Evolutionary conservation across 164 flowering plant genomes (phyloP).

Genomic region (Amborella trichopoda): DNA sequence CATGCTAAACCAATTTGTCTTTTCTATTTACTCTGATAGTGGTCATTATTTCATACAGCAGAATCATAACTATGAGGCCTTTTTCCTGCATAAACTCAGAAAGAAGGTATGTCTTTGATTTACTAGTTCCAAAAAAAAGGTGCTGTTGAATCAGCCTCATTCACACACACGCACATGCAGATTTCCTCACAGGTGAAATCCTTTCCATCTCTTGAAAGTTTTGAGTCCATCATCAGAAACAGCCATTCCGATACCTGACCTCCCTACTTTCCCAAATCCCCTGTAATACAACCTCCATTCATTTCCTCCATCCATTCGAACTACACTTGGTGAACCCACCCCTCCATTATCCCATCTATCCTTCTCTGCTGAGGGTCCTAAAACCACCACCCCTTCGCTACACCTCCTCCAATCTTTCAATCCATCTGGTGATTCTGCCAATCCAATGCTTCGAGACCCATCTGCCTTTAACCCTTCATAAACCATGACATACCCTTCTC

Average conservation of each 20-base stretch:
- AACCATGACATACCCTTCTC: slow-evolving; percentile 68
- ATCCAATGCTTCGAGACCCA: slow-evolving; percentile 58
- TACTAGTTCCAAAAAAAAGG: too few relatives aligned
- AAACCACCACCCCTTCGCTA: slow-evolving; percentile 22
- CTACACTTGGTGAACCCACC: slow-evolving; percentile 62
- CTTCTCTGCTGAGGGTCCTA: slow-evolving; percentile 20
- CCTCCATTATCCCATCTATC: slow-evolving; percentile 58
- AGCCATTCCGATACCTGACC: slow-evolving; percentile 73
- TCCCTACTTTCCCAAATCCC: slow-evolving; percentile 47
- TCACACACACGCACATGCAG: too few relatives aligned
- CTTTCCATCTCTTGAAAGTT: slow-evolving; percentile 50
- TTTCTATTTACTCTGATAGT: too few relatives aligned
- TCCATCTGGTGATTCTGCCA: slow-evolving; percentile 65
- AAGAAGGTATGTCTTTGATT: too few relatives aligned
- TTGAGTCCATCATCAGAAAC: slow-evolving; percentile 29
- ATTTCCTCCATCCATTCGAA: slow-evolving; percentile 57
- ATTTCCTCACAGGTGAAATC: slow-evolving; percentile 50
- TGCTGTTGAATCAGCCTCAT: too few relatives aligned
- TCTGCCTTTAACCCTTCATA: slow-evolving; percentile 61
- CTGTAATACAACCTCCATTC: slow-evolving; percentile 82
- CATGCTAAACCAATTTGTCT: too few relatives aligned
- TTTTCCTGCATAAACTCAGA: too few relatives aligned
- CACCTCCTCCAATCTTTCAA: slow-evolving; percentile 56
- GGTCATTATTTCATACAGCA: too few relatives aligned
- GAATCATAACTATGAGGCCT: too few relatives aligned